Evolutionary conservation across 2,329 filamentous ascomycete species (phyloP), one percentile per base, ranked within the genome.

Genomic region (Fusarium sp.): DNA sequence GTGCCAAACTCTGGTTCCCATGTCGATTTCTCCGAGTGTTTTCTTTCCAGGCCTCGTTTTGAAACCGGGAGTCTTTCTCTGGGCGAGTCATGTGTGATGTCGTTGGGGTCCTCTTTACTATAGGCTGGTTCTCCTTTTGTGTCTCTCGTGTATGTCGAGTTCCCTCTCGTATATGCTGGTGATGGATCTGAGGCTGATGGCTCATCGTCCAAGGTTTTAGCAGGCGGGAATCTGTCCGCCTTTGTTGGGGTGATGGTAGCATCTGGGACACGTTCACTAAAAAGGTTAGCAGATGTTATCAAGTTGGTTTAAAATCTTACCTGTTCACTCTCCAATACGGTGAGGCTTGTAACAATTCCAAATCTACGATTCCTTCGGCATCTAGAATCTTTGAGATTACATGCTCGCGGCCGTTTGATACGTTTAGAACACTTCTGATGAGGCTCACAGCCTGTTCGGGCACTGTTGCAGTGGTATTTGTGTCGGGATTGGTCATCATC

Each of bases 401-500:
- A 9, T 55, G 53, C 24, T 70, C 61, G 1, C 65, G 65, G 19
- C 61, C 65, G 24, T 35, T 46, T 2, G 65, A 24, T 37, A 68
- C 52, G 7, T 68, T 68, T 7, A 68, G 20, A 37, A 68, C 41
- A 11, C 68, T 73, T 45, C 62, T 56, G 4, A 63, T 33, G 1
- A 73, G 44, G 39, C 70, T 66, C 2, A 71, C 56, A 1, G 70
- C 68, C 13, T 62, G 50, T 50, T 73, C 70, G 5, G 61, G 24
- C 3, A 70, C 60, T 7, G 41, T 19, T 14, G 50, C 56, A 5
- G n/a, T 40, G 3, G 46, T 5, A 4, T 54, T 49, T 9, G 68
- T 56, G 10, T 58, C 58, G 6, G 70, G 70, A 8, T 71, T 53
- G 2, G 65, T 67, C 71, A 73, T 73, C 17, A 73, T 57, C 71